Percentiles rank a stretch among this genome's conserved stretches.
phyloP scores from a whole-genome alignment of 2,329 filamentous ascomycete genomes.

The Diplodia scrobiculata region DNA sequence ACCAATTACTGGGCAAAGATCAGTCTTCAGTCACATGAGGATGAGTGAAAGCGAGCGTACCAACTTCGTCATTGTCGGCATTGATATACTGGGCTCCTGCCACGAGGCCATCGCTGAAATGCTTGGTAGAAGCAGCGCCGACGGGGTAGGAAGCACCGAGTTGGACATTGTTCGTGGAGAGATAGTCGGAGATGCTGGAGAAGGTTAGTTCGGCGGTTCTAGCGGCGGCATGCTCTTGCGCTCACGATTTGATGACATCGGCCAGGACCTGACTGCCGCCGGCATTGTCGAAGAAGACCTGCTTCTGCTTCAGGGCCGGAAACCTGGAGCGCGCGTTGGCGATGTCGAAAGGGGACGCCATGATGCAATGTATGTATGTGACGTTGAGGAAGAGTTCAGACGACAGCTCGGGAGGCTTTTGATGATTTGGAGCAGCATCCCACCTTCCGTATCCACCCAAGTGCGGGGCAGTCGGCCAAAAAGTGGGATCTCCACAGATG shows the following conservation, averaged over 20 bases:
- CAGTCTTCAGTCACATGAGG: conserved; percentile 28
- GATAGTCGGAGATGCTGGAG: conserved; percentile 64
- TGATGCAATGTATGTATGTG: conserved; percentile 19
- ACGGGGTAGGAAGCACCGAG: conserved; percentile 70
- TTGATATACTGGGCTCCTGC: conserved; percentile 73
- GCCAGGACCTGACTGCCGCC: conserved; percentile 72
- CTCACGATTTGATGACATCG: conserved; percentile 66
- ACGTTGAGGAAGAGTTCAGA: not conserved
- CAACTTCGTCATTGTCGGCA: conserved; percentile 65
- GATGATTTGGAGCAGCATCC: not conserved
- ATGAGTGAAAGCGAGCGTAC: conserved; percentile 41
- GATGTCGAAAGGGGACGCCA: conserved; percentile 56
- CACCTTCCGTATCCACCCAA: conserved; percentile 11
- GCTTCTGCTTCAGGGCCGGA: conserved; percentile 66
- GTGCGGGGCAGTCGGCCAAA: conserved; percentile 16
- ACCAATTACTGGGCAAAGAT: conserved; percentile 60
- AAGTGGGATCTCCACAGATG: not conserved
- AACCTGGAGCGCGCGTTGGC: conserved; percentile 62
- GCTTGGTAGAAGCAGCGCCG: conserved; percentile 60
- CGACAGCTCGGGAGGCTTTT: not conserved
- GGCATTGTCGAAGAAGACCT: conserved; percentile 77
- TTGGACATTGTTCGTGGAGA: conserved; percentile 71
- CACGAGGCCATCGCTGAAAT: conserved; percentile 62
- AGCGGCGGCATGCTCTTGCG: conserved; percentile 20
- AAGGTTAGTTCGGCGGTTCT: not conserved